Evolutionary conservation across 2,329 filamentous ascomycete species (phyloP).

Genomic region (Juglanconis sp.): DNA sequence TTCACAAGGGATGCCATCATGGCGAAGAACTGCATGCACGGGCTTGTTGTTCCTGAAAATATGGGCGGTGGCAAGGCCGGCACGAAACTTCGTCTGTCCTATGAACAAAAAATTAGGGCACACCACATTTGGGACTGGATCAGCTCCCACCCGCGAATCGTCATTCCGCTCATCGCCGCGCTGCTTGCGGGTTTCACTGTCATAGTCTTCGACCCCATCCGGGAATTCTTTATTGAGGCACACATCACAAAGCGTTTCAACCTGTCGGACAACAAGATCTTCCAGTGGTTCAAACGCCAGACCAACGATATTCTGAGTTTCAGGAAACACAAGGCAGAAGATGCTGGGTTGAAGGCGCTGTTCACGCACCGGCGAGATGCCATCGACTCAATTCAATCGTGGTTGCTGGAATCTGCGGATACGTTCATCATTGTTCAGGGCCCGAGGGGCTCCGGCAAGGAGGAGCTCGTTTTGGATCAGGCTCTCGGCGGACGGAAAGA

Average conservation of each 20-base stretch:
- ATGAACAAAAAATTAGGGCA: constrained; percentile 73
- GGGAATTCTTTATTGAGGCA: constrained; percentile 86
- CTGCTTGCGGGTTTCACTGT: constrained; percentile 80
- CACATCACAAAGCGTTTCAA: constrained; percentile 79
- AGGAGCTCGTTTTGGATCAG: constrained; percentile 81
- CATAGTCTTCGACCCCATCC: constrained; percentile 87
- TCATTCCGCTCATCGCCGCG: constrained; percentile 79
- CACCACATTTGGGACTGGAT: constrained; percentile 87
- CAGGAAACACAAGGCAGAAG: constrained; percentile 53
- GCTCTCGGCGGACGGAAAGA: constrained; percentile 73
- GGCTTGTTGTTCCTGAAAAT: constrained; percentile 66
- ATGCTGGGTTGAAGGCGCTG: constrained; percentile 71
- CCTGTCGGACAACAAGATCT: constrained; percentile 68
- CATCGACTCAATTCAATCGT: constrained; percentile 77
- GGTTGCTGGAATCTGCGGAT: constrained; percentile 83
- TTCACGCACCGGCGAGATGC: constrained; percentile 83
- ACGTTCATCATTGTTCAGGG: constrained; percentile 95
- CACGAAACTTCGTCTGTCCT: constrained; percentile 77
- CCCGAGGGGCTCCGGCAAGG: constrained; percentile 86
- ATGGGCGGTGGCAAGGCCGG: constrained; percentile 71
- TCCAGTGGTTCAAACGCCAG: constrained; percentile 78
- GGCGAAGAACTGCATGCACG: constrained; percentile 90
- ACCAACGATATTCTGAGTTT: constrained; percentile 65
- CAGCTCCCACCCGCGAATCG: constrained; percentile 78
- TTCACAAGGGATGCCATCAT: constrained; percentile 74